Evolutionary conservation across 352 stramenopile genomes (phyloP).

Genomic region (Plasmopara halstedii): DNA sequence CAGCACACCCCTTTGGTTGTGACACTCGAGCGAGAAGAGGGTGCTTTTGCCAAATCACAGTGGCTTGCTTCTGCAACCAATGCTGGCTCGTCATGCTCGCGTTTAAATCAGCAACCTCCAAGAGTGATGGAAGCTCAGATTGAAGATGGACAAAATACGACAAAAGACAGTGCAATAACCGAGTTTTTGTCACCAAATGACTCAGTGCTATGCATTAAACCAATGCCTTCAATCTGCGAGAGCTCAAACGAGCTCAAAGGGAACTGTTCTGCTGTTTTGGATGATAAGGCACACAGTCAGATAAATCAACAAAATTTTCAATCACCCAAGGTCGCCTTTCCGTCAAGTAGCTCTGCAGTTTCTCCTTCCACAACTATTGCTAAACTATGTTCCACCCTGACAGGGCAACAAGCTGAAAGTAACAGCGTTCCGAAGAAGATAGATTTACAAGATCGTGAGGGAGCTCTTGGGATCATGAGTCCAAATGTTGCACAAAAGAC

Average conservation of each 20-base stretch:
- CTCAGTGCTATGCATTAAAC: conserved; percentile 8
- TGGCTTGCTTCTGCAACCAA: conserved; percentile 2
- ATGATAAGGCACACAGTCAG: neutral
- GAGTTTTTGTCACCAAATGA: conserved; percentile 1
- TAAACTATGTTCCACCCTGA: neutral
- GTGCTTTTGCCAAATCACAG: neutral
- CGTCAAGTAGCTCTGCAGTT: neutral
- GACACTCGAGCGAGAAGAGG: neutral
- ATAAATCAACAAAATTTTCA: conserved; percentile 4
- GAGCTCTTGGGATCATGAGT: neutral
- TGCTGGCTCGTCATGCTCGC: neutral
- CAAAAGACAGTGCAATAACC: neutral
- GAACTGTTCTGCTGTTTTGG: neutral
- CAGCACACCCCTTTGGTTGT: neutral
- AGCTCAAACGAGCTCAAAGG: conserved; percentile 9
- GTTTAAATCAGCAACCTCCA: conserved; percentile 1
- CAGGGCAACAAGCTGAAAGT: neutral
- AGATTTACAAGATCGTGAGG: neutral
- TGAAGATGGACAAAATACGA: neutral
- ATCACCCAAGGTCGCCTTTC: neutral
- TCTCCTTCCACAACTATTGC: neutral
- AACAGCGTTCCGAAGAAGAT: neutral
- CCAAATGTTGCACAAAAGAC: neutral
- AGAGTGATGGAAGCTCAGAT: neutral
- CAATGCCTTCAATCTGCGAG: conserved; percentile 10